A percentile compares a stretch with the other conserved stretches of the same genome.
Evolutionary conservation across 1,284 basidiomycete genomes (phyloP).

Genomic region (Singerocomus inundabilis): DNA sequence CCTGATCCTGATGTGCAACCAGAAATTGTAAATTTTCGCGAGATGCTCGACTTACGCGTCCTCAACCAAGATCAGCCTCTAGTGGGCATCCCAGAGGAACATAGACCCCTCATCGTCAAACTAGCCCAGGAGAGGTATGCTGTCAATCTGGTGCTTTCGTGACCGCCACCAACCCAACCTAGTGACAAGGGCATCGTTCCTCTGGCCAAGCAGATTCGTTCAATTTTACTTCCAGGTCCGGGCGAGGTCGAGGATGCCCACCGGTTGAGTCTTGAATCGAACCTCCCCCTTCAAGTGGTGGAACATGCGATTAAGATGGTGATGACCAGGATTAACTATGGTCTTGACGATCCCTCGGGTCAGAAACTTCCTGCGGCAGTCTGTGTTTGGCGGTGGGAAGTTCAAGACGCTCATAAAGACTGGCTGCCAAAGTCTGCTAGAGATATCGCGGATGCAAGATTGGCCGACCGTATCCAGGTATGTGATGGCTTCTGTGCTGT

Average conservation of each 20-base stretch:
- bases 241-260: slow-evolving; percentile 51
- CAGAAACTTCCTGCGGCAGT: slow-evolving; percentile 56
- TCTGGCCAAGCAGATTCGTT: slow-evolving; percentile 64
- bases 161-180: slow-evolving; percentile 11
- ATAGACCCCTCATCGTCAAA: slow-evolving; percentile 75
- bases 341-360: slow-evolving; percentile 52
- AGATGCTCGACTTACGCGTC: slow-evolving; percentile 57
- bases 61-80: slow-evolving; percentile 48
- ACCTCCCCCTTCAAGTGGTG: slow-evolving; percentile 50
- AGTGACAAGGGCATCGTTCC: slow-evolving; percentile 68
- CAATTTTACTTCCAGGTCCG: slow-evolving; percentile 54
- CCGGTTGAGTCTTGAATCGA: slow-evolving; percentile 23
- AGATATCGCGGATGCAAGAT: slow-evolving; percentile 64
- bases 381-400: slow-evolving; percentile 89
- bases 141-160: not conserved
- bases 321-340: slow-evolving; percentile 71
- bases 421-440: slow-evolving; percentile 71
- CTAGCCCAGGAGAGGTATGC: slow-evolving; percentile 76
- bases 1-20: not conserved
- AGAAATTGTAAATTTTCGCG: slow-evolving; percentile 72
- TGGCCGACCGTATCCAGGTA: slow-evolving; percentile 67
- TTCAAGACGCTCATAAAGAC: slow-evolving; percentile 51
- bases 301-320: slow-evolving; percentile 62
- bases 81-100: slow-evolving; percentile 57
- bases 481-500: slow-evolving; percentile 17